phyloP scores from a whole-genome alignment of 2,329 filamentous ascomycete species.

The Pseudocercospora fuligena region DNA sequence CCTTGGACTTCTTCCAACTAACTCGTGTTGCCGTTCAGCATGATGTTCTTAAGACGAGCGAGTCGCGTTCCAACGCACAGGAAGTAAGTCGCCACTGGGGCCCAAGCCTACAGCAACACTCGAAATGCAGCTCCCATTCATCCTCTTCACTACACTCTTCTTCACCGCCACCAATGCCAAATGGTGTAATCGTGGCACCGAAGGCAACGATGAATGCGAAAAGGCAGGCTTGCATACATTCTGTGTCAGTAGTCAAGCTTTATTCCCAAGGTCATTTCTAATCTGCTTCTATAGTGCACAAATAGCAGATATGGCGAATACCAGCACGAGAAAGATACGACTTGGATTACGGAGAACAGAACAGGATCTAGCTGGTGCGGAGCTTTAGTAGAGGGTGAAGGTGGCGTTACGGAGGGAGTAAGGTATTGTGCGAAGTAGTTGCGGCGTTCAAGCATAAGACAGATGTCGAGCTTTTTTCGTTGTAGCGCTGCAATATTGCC shows the following conservation, averaged over 20 bases:
- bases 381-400: slow-evolving; percentile 1
- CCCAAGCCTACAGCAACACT: no score
- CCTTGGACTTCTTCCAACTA: no score
- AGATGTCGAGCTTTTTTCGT: no score
- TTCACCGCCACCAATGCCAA: not conserved
- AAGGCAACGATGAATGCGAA: slow-evolving; percentile 2
- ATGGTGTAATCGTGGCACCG: not conserved
- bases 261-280: not conserved
- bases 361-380: slow-evolving; percentile 8
- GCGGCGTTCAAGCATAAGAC: not conserved
- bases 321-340: slow-evolving; percentile 3
- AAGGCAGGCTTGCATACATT: slow-evolving; percentile 1
- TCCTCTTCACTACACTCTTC: not conserved
- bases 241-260: not conserved
- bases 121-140: not conserved
- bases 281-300: not conserved
- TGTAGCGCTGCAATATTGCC: no score
- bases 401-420: not conserved
- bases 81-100: no score
- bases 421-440: slow-evolving; percentile 1
- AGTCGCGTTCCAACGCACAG: no score
- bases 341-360: not conserved
- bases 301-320: not conserved
- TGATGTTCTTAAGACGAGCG: no score
- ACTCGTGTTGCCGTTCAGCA: no score